phyloP scores from a whole-genome alignment of 208 protist genomes.

The Leptomonas pyrrhocoris region DNA sequence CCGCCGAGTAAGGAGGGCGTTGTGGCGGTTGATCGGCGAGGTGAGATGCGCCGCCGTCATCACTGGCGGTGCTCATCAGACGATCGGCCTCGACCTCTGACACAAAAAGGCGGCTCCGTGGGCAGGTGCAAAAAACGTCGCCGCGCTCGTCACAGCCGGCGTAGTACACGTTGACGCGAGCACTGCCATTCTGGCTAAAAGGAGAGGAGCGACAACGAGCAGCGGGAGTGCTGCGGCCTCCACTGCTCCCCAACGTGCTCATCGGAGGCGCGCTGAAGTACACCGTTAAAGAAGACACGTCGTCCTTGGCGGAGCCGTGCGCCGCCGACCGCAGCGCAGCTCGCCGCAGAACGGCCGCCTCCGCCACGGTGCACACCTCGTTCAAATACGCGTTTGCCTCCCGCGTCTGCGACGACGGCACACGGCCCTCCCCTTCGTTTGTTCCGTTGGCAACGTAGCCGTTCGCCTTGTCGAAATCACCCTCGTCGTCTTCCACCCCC shows the following conservation, averaged over 20 bases:
- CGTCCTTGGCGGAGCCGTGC: not conserved
- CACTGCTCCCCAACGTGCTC: not conserved
- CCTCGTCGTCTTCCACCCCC: constrained; percentile 26
- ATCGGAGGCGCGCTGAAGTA: constrained; percentile 25
- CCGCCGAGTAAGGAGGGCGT: not conserved
- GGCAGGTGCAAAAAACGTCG: constrained; percentile 34
- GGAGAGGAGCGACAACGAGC: not conserved
- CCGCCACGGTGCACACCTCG: constrained; percentile 29
- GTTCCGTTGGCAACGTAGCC: not conserved
- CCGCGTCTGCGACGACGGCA: constrained; percentile 4
- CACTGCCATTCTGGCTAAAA: not conserved
- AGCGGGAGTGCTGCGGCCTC: not conserved
- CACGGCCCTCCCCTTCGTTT: constrained; percentile 28
- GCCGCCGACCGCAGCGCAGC: constrained; percentile 22
- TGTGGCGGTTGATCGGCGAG: not conserved
- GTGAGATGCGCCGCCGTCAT: not conserved
- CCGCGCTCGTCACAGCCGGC: constrained; percentile 30
- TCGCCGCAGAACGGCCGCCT: constrained; percentile 25
- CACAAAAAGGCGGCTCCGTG: constrained; percentile 22
- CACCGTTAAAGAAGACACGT: constrained; percentile 17
- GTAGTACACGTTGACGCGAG: constrained; percentile 18
- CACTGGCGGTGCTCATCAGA: not conserved
- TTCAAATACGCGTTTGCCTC: constrained; percentile 17
- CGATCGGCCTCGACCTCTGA: not conserved
- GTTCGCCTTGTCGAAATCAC: not conserved